A percentile compares a stretch with the other conserved stretches of the same genome.
These are phyloP conservation scores for Lichenothelia convexa DNA, from an alignment of 495 filamentous ascomycete genomes.

Conservation along the genomic window DNA sequence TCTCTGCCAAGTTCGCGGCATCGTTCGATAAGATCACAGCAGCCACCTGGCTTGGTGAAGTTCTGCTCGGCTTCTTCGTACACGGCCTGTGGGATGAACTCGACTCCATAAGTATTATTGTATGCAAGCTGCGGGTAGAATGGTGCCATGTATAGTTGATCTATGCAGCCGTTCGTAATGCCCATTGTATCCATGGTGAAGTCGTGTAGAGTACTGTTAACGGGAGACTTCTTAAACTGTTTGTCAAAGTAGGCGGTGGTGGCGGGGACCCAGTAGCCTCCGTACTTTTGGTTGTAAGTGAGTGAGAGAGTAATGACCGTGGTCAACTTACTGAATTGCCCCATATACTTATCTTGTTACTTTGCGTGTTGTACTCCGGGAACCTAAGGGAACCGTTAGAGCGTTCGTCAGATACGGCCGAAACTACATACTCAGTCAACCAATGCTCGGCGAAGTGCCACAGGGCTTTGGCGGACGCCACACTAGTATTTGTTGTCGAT, in stretches of 20 bases:
- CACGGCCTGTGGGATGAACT: constrained; percentile 13
- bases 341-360: no score
- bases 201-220: constrained; percentile 7
- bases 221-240: constrained; percentile 13
- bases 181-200: constrained; percentile 24
- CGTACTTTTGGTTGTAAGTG: constrained; percentile 8
- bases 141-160: constrained; percentile 12
- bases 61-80: constrained; percentile 16
- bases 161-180: constrained; percentile 28
- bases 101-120: constrained; percentile 24
- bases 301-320: no score
- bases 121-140: constrained; percentile 23
- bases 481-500: no score
- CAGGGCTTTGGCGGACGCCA: no score
- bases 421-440: no score
- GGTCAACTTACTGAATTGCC: no score
- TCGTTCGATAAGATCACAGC: constrained; percentile 30
- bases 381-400: no score
- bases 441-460: no score
- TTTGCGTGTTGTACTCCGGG: no score
- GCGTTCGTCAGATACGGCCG: no score
- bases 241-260: constrained; percentile 7
- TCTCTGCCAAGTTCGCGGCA: constrained; percentile 27
- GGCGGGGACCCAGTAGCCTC: constrained; percentile 10
- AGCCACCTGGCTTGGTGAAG: constrained; percentile 31